Conservation (phyloP, 257 asterid species). For the Plantago ovata region DNA sequence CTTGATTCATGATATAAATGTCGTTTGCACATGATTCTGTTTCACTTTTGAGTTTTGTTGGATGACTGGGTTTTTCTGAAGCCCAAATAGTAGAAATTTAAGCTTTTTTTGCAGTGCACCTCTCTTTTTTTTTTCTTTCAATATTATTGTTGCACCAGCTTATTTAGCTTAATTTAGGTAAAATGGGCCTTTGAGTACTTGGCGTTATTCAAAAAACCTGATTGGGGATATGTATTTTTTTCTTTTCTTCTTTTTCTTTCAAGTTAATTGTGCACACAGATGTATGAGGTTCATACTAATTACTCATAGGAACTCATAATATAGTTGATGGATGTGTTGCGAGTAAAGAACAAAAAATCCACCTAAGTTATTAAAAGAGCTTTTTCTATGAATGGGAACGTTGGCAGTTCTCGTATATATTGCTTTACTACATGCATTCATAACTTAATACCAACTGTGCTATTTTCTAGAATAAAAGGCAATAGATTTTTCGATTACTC, state of each 20-base stretch:
- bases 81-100: neutral
- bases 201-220: neutral
- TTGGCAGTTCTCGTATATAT: no score
- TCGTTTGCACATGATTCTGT: conserved; percentile 1
- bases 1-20: neutral
- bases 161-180: conserved; percentile 5
- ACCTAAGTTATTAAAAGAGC: no score
- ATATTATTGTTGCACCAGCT: no score
- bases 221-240: neutral
- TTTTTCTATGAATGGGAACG: no score
- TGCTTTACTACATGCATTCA: neutral
- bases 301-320: neutral
- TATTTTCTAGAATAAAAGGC: neutral
- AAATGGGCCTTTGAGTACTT: neutral
- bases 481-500: neutral
- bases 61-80: neutral
- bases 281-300: no score
- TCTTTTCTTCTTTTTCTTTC: no score
- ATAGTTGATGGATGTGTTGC: neutral
- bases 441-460: neutral
- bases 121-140: no score
- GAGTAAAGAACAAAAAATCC: no score
- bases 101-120: no score
- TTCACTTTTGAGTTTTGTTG: neutral
- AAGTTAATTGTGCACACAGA: no score